Percentiles rank a stretch among this genome's conserved stretches.
Conservation (phyloP, 169 alveolate species). For the Eimeria acervulina region DNA sequence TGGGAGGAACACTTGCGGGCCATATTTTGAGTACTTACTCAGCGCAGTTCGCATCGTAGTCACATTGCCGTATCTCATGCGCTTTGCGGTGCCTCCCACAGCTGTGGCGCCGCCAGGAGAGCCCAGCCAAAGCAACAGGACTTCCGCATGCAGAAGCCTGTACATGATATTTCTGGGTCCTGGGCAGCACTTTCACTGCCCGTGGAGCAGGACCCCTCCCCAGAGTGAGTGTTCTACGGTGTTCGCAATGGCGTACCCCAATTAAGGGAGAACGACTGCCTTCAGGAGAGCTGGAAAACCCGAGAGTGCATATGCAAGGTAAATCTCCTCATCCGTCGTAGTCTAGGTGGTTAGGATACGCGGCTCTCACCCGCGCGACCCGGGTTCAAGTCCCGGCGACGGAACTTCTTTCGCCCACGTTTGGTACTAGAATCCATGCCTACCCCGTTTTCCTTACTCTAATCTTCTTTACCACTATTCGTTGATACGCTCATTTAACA, state of each 20-base stretch:
- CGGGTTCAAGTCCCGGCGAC: constrained; percentile 86
- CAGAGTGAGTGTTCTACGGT: too few species aligned
- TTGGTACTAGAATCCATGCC: too few species aligned
- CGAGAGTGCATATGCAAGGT: too few species aligned
- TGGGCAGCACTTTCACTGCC: not conserved
- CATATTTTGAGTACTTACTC: not conserved
- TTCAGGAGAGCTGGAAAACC: too few species aligned
- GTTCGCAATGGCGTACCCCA: too few species aligned
- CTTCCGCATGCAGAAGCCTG: not conserved
- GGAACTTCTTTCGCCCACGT: constrained; percentile 22
- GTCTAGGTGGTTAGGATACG: constrained; percentile 81
- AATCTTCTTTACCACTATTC: too few species aligned
- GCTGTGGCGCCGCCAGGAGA: not conserved
- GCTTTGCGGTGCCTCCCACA: not conserved
- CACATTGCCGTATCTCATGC: not conserved
- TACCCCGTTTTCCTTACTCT: too few species aligned
- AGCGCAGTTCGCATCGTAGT: not conserved
- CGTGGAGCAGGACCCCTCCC: not conserved
- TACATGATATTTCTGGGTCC: not conserved
- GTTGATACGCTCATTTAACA: not conserved
- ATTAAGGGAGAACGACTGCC: too few species aligned
- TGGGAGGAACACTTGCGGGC: not conserved
- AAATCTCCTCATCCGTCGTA: constrained; percentile 52
- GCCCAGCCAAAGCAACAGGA: not conserved
- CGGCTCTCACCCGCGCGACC: constrained; percentile 86